Evolutionary conservation across 805 yeast genomes (phyloP).

Genomic region (Schwanniomyces yamadae): DNA sequence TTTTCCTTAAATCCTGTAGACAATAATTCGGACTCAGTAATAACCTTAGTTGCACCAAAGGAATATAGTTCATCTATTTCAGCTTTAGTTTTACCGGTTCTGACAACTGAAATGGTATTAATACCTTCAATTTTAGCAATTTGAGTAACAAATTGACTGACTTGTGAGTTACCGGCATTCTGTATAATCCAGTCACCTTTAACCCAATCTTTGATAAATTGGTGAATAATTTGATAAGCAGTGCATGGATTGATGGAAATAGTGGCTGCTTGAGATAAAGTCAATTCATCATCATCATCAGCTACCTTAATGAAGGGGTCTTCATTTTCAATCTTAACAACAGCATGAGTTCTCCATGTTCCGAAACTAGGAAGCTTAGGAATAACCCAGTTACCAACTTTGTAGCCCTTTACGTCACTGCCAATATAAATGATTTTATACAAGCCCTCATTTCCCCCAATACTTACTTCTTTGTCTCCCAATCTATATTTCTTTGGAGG

Average conservation of each 20-base stretch:
- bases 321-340: constrained; percentile 37
- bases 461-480: constrained; percentile 53
- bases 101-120: constrained; percentile 26
- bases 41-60: constrained; percentile 32
- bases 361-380: constrained; percentile 75
- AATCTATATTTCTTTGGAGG: constrained; percentile 56
- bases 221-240: constrained; percentile 77
- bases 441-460: constrained; percentile 89
- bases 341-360: constrained; percentile 82
- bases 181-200: constrained; percentile 32
- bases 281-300: constrained; percentile 21
- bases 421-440: constrained; percentile 72
- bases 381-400: constrained; percentile 78
- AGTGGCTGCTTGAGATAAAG: constrained; percentile 72
- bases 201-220: constrained; percentile 44
- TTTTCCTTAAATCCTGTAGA: constrained; percentile 17
- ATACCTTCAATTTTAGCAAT: constrained; percentile 23
- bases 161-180: constrained; percentile 37
- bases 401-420: constrained; percentile 38
- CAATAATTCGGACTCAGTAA: constrained; percentile 27
- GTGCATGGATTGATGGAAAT: constrained; percentile 86
- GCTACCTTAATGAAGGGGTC: constrained; percentile 27
- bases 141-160: constrained; percentile 29
- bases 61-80: constrained; percentile 18
- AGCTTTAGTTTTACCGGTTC: constrained; percentile 27